Conservation (phyloP, 2,329 filamentous ascomycete species). For the Botrytis byssoidea region DNA sequence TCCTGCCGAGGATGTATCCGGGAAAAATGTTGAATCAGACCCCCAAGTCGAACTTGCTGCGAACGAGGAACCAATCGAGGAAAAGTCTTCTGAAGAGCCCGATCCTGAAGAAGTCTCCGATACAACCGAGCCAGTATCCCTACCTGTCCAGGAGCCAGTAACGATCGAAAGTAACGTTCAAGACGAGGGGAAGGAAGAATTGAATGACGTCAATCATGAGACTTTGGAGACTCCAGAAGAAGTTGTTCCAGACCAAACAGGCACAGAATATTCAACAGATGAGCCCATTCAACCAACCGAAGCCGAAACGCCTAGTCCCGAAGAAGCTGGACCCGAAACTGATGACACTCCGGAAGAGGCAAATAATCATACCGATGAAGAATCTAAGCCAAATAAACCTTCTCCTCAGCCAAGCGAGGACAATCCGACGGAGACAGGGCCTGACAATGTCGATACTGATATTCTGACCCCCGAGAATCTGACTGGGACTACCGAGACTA, state of each 20-base stretch:
- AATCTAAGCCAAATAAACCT: neutral
- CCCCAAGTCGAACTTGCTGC: neutral
- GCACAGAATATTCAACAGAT: neutral
- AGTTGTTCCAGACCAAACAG: neutral
- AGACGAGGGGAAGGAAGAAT: conserved; percentile 2
- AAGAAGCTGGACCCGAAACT: neutral
- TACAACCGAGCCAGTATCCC: neutral
- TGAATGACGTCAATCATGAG: neutral
- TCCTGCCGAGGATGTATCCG: neutral
- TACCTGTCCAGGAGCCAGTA: neutral
- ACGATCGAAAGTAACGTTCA: neutral
- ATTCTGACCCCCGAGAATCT: neutral
- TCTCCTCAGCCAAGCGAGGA: neutral
- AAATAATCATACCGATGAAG: neutral
- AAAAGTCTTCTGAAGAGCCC: neutral
- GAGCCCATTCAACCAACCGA: conserved; percentile 8
- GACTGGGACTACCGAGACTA: neutral
- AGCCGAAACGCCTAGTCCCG: neutral
- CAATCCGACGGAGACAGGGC: neutral
- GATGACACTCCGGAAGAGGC: neutral
- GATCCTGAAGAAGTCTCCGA: neutral
- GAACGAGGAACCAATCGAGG: neutral
- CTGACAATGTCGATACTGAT: neutral
- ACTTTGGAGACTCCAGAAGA: neutral
- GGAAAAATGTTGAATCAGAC: neutral